Conservation (phyloP, 768 basidiomycete genomes). For the Tubosaeta brunneosetosa region DNA sequence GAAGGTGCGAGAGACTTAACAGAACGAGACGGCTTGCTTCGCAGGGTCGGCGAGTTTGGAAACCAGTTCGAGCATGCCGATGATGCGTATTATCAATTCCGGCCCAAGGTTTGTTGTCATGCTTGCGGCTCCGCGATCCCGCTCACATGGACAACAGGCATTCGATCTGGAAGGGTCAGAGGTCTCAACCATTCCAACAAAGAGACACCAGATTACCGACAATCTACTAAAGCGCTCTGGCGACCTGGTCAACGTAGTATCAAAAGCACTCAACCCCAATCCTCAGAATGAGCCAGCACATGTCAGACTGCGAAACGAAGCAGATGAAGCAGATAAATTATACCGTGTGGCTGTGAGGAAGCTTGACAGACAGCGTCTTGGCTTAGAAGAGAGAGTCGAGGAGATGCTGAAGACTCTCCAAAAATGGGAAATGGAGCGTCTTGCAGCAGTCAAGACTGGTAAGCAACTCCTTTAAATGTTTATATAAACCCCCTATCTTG, state of each 20-base stretch:
- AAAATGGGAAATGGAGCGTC: constrained; percentile 78
- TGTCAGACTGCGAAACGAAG: constrained; percentile 68
- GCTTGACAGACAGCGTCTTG: constrained; percentile 80
- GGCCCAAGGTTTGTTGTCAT: constrained; percentile 55
- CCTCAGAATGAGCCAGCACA: constrained; percentile 58
- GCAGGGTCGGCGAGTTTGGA: constrained; percentile 78
- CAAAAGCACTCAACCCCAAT: constrained; percentile 57
- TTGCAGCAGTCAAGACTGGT: constrained; percentile 82
- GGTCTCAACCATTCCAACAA: constrained; percentile 16
- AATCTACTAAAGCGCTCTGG: constrained; percentile 65
- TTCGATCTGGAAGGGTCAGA: constrained; percentile 28
- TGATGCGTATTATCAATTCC: constrained; percentile 81
- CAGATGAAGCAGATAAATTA: constrained; percentile 71
- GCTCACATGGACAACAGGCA: constrained; percentile 22
- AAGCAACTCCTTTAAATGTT: constrained; percentile 22
- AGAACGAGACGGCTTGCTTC: constrained; percentile 50
- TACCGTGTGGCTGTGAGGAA: constrained; percentile 79
- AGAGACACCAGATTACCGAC: constrained; percentile 40
- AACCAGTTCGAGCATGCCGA: constrained; percentile 75
- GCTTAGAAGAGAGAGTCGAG: constrained; percentile 82
- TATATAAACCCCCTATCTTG: neutral
- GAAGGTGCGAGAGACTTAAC: constrained; percentile 57
- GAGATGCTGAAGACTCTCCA: constrained; percentile 77
- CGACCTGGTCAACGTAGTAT: constrained; percentile 65
- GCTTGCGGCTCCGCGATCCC: constrained; percentile 17